phyloP scores from a whole-genome alignment of 2,329 filamentous ascomycete genomes.

The Ophiocordyceps camponoti-floridani region DNA sequence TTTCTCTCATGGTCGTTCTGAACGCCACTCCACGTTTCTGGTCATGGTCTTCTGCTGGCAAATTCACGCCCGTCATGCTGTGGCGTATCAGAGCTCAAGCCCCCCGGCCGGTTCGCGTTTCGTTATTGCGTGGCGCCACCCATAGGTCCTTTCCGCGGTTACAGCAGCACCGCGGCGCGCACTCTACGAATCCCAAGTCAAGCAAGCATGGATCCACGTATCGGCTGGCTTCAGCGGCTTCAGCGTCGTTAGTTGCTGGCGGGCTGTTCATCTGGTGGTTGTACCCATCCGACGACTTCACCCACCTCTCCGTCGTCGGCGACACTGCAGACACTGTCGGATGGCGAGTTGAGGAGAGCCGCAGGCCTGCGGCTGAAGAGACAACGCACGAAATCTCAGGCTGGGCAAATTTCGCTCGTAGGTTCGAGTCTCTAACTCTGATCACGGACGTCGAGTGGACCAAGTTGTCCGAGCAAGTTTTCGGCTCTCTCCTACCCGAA shows the following conservation, averaged over 20 bases:
- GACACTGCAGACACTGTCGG: constrained; percentile 4
- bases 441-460: constrained; percentile 37
- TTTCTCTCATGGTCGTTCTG: no score
- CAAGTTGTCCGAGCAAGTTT: constrained; percentile 37
- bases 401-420: constrained; percentile 28
- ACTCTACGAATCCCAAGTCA: not conserved
- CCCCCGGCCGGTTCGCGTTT: not conserved
- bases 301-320: constrained; percentile 12
- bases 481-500: constrained; percentile 57
- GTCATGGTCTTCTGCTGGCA: not conserved
- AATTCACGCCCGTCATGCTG: not conserved
- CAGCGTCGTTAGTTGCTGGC: constrained; percentile 14
- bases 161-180: no score
- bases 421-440: constrained; percentile 34
- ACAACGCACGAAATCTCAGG: constrained; percentile 17
- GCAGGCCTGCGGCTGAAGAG: constrained; percentile 3
- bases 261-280: constrained; percentile 24
- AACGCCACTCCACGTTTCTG: not conserved
- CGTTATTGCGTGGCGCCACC: not conserved
- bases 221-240: not conserved
- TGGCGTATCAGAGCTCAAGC: not conserved
- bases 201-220: not conserved
- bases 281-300: constrained; percentile 24
- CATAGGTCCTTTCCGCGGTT: no score
- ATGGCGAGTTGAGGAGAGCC: constrained; percentile 4